These are phyloP conservation scores for Sclerotinia subarctica DNA, from an alignment of 2,329 filamentous ascomycete species.

Conservation along the genomic window DNA sequence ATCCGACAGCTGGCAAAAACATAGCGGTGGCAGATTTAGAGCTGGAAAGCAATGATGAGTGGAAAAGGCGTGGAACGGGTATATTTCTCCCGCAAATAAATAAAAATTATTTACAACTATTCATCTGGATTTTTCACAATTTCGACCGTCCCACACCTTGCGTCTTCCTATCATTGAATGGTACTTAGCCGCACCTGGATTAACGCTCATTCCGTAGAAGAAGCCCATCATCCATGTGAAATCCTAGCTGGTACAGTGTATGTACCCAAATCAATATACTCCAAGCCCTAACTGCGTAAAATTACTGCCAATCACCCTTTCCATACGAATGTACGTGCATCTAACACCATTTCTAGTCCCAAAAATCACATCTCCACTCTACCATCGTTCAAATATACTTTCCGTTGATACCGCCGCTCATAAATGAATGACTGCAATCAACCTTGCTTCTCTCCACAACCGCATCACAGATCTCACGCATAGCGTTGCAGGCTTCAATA, in stretches of 20 bases:
- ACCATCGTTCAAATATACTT: not conserved
- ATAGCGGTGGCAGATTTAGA: not conserved
- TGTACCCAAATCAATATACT: not conserved
- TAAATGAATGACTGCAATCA: not conserved
- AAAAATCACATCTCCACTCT: not conserved
- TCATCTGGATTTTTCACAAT: not conserved
- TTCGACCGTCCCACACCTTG: too few species aligned
- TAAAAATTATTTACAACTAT: too few species aligned
- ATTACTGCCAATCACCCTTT: not conserved
- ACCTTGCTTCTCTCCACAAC: not conserved
- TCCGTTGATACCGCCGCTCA: not conserved
- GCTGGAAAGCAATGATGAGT: not conserved
- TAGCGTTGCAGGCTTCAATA: not conserved
- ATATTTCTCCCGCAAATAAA: not conserved
- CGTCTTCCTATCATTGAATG: not conserved
- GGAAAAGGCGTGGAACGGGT: not conserved
- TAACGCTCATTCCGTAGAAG: too few species aligned
- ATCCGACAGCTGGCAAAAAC: too few species aligned
- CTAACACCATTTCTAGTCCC: too few species aligned
- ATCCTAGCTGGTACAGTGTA: not conserved
- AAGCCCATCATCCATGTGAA: not conserved
- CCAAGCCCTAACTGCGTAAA: too few species aligned
- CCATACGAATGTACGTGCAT: not conserved
- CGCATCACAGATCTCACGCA: not conserved
- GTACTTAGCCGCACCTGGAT: too few species aligned